These are phyloP conservation scores for Xylariaceae sp. DNA, from an alignment of 2,329 filamentous ascomycete genomes.

Conservation along the genomic window DNA sequence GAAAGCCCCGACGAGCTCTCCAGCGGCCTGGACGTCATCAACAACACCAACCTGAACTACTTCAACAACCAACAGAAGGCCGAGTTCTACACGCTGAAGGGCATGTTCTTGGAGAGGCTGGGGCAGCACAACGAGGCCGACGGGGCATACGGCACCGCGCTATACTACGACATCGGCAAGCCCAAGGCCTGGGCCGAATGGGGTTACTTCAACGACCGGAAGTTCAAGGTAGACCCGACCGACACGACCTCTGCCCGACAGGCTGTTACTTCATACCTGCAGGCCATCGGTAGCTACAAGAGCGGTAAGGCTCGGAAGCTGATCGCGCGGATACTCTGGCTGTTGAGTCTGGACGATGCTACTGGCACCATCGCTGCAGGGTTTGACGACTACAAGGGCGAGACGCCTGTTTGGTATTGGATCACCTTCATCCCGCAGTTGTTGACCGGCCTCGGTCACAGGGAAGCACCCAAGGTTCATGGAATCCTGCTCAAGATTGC, in stretches of 20 bases:
- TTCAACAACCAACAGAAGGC: constrained; percentile 95
- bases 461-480: constrained; percentile 83
- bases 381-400: constrained; percentile 95
- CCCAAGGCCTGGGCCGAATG: constrained; percentile 99
- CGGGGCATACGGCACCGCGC: constrained; percentile 85
- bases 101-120: constrained; percentile 97
- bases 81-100: constrained; percentile 98
- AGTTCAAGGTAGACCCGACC: constrained; percentile 84
- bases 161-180: constrained; percentile 92
- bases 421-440: constrained; percentile 98
- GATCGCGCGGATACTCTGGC: constrained; percentile 88
- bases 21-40: constrained; percentile 94
- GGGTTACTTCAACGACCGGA: constrained; percentile 95
- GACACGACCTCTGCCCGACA: constrained; percentile 82
- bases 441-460: constrained; percentile 82
- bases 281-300: constrained; percentile 94
- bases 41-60: constrained; percentile 98
- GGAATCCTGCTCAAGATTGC: constrained; percentile 87
- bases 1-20: constrained; percentile 90
- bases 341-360: constrained; percentile 86
- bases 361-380: constrained; percentile 77
- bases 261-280: constrained; percentile 91
- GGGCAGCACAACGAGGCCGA: constrained; percentile 87
- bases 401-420: constrained; percentile 99
- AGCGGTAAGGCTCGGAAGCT: constrained; percentile 93